Base-by-base conservation (phyloP, 345 rosid genomes). In the Microcos paniculata region DNA sequence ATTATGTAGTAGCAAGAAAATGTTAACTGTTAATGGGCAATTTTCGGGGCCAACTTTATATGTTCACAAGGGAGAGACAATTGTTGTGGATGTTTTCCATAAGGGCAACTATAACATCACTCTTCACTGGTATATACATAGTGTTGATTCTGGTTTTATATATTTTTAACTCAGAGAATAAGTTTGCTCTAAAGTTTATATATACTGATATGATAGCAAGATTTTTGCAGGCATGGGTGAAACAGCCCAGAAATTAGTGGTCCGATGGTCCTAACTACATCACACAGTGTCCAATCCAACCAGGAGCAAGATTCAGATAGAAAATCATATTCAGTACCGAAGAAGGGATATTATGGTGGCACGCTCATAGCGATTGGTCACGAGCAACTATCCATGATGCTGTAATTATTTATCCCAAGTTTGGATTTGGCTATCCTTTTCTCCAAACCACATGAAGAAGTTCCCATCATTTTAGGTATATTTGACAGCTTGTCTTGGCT, bases 281-380 rank as follows among this genome's bases (percentile, higher is more conserved):
- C 19, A 88, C 91, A 5, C 91, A 88, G 45, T 88, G 91, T 15
- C 82, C 86, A 1, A 88, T 88, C 23, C 58, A 30, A 74, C 77
- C 86, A 2, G 82, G 86, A 23, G 62, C 48, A 0, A 88, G 70
- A 9, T 88, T 88, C 69, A 88, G 80, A 0, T 63, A 88, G 0
- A 57, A 79, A 45, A 49, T 88, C 13, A 77, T 76, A 11, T 70
- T 88, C 11, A 57, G 82, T 1, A 24, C n/a, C 0, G 89, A 88
- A 51, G 85, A 79, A 71, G 91, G 91, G 23, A 88, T 89, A 0
- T 62, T 87, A 1, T 87, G 90, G 88, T 87, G 90, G 90, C 90
- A 87, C 56, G 90, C 90, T 1, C 90, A 87, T 10, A 87, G 86
- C 19, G 87, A 88, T 31, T 88, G 89, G 89, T 48, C 83, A 1